Evolutionary conservation across 169 alveolate species (phyloP).

Genomic region (Eimeria mitis): DNA sequence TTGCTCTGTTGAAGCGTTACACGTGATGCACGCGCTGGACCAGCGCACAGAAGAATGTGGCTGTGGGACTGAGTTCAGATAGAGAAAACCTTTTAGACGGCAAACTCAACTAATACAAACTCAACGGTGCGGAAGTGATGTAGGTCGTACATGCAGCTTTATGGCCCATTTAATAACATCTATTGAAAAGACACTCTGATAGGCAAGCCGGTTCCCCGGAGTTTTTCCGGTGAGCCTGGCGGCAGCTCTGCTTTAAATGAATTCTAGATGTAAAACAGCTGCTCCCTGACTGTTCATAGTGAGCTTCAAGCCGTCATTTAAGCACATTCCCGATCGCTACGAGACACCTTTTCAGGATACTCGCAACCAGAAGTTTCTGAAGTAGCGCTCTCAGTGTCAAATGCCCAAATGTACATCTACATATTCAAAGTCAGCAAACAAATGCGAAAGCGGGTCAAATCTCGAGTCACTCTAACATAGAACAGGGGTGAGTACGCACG

Average conservation of each 20-base stretch:
- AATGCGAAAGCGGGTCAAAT: neutral
- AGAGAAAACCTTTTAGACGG: neutral
- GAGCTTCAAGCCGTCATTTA: neutral
- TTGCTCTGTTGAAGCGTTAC: neutral
- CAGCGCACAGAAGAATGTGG: neutral
- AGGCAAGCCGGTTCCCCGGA: neutral
- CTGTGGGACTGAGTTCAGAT: neutral
- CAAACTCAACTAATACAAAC: neutral
- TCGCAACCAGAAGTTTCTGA: neutral
- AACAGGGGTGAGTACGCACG: conserved; percentile 1
- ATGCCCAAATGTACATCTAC: neutral
- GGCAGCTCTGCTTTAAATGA: neutral
- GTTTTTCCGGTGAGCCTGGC: neutral
- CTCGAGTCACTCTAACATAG: neutral
- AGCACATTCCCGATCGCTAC: neutral
- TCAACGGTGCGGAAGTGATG: neutral
- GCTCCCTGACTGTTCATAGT: neutral
- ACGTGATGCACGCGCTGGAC: neutral
- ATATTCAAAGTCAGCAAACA: neutral
- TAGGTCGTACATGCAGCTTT: neutral
- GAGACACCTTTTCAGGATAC: neutral
- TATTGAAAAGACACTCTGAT: neutral
- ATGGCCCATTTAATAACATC: neutral
- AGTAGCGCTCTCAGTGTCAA: neutral
- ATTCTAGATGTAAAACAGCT: neutral